Evolutionary conservation across 2,329 filamentous ascomycete genomes (phyloP), one percentile per base, ranked within the genome.

Genomic region (Coleophoma cylindrospora): DNA sequence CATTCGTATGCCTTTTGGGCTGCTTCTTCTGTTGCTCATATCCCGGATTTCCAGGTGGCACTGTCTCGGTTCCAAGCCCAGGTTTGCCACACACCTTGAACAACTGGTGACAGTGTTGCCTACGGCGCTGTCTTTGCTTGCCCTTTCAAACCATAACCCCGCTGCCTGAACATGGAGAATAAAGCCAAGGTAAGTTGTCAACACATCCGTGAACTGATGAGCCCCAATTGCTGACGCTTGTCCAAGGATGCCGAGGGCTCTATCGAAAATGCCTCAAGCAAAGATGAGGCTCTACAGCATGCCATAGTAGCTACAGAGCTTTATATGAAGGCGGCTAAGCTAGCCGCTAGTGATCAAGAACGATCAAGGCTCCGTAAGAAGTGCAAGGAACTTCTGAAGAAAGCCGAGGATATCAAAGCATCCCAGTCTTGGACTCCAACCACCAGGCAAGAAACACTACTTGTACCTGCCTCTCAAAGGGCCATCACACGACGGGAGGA

Each of bases 291-390:
- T 40, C 75, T 96, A 49, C 73, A 83, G 47, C 79, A 88, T 65
- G 85, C 89, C 45, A 89, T 96, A 62, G 74, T 77, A 56, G 88
- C 87, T 4, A 87, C 84, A 19, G 90, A 96, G 65, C 73, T 87
- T 46, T 91, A 94, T 59, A 89, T 96, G 83, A 80, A 81, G 61
- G 89, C 89, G 2, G 73, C 89, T 48, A 75, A 74, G 52, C 72
- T 87, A 52, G 78, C 84, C 6, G 68, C 73, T n/a, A 74, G 70
- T 47, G 70, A 80, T n/a, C 66, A 69, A 4, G 86, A 95, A 50
- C 89, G 82, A 58, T 70, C 73, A 40, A 77, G 80, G n/a, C 70
- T 95, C 45, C 81, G 83, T 56, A 69, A 74, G 44, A 87, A 86
- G 70, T 89, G 85, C 67, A 77, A 83, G 59, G 77, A 84, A 46